phyloP scores from a whole-genome alignment of 257 asterid species.

The Solanum pimpinellifolium region DNA sequence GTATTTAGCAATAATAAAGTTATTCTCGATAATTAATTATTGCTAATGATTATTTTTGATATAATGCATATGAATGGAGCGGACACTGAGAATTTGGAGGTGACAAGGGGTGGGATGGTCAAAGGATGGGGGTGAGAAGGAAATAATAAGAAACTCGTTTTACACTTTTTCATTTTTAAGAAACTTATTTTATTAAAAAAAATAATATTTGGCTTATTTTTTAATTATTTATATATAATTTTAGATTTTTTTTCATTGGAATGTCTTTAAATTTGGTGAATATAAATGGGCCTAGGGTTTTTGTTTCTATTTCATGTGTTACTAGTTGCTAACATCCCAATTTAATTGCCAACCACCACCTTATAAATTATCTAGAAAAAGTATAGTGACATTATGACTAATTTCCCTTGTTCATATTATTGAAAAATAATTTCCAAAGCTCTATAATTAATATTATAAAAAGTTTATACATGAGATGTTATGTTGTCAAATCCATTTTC shows the following conservation, averaged over 20 bases:
- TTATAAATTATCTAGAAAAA: not conserved
- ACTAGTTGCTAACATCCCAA: not conserved
- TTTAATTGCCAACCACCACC: not conserved
- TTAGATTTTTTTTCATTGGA: not conserved
- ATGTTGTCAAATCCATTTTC: no score
- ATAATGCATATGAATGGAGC: not conserved
- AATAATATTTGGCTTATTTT: not conserved
- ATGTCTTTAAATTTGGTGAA: not conserved
- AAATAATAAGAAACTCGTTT: not conserved
- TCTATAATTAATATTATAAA: not conserved
- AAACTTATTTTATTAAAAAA: not conserved
- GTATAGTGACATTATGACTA: not conserved
- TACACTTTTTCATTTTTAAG: not conserved
- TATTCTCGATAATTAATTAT: accelerated
- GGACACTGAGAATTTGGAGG: not conserved
- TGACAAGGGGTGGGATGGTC: not conserved
- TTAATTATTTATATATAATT: not conserved
- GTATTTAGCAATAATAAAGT: no score
- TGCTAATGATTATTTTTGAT: no score
- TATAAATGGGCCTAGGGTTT: not conserved
- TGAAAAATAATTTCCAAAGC: not conserved
- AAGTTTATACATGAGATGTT: not conserved
- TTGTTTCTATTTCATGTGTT: not conserved
- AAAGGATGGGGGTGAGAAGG: not conserved
- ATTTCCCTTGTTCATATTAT: not conserved